Evolutionary conservation across 2,329 filamentous ascomycete species (phyloP), one percentile per base, ranked within the genome.

Genomic region (Corniculantispora saksenae): DNA sequence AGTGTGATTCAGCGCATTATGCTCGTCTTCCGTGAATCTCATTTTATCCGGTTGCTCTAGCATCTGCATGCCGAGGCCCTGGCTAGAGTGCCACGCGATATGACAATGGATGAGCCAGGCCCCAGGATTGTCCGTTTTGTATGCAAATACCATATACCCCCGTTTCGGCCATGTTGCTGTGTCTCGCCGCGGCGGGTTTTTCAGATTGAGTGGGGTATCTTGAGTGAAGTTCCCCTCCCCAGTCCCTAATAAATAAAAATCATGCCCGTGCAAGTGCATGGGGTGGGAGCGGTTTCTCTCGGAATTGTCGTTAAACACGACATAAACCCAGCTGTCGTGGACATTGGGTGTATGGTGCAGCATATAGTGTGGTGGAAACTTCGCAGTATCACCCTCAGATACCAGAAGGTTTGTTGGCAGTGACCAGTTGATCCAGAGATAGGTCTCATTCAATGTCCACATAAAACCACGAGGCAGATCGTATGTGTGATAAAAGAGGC

Each of bases 61-160:
- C 29, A 56, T 35, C 10, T 56, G 53, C 29, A 56, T 56, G 10
- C 29, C 53, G 5, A 3, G 72, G 76, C 53, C 70, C 71, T 32
- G 54, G n/a, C 19, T 89, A 85, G 74, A 89, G 82, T 2, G 83
- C 81, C 50, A 83, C 84, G 70, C 89, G 89, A 68, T 87, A 84
- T 71, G 89, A 86, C 78, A 84, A 81, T 82, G 86, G 89, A 70
- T 89, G 87, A 67, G 89, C 85, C 66, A 85, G 87, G 12, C 86
- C 6, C 53, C 53, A 0, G 53, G 53, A n/a, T 56, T 56, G 27
- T 80, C 76, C 0, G 79, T 78, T 69, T 82, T 74, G 67, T 84
- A 82, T 2, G 81, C 82, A 61, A 86, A 75, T 23, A 84, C 80
- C 6, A 84, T 64, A 71, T 81, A 81, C 0, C 83, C 83, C 12